phyloP scores from a whole-genome alignment of 306 rosid genomes.

The Cucumis melo region DNA sequence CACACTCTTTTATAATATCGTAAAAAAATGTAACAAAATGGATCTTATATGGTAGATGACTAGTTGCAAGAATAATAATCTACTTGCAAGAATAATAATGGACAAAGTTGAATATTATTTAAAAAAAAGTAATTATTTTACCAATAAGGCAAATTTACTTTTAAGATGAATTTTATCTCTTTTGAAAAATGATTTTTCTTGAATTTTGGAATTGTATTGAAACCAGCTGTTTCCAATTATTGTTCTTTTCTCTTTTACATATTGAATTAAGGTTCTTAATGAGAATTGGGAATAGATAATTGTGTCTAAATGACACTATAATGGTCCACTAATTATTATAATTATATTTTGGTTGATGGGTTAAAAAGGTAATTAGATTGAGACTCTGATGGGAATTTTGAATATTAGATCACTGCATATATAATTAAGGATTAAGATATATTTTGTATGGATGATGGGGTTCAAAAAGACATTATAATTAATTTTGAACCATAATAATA shows the following conservation, averaged over 20 bases:
- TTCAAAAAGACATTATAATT: slow-evolving; percentile 1
- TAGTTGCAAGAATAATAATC: background rate
- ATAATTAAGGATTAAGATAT: background rate
- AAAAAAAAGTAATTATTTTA: background rate
- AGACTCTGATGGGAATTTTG: background rate
- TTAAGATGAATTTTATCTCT: too few relatives aligned
- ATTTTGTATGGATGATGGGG: background rate
- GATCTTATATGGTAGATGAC: background rate
- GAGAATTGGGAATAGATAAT: background rate
- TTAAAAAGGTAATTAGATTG: background rate
- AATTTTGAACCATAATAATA: background rate
- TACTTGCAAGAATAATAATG: too few relatives aligned
- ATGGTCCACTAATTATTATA: background rate
- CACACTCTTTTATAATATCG: background rate
- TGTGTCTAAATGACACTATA: background rate
- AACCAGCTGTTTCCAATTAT: too few relatives aligned
- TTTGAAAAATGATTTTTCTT: too few relatives aligned
- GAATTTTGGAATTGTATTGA: too few relatives aligned
- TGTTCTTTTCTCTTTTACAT: background rate
- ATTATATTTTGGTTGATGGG: background rate
- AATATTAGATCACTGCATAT: background rate
- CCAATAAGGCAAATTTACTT: background rate
- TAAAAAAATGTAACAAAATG: background rate
- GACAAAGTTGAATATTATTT: background rate
- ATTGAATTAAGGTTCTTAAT: background rate